These are phyloP conservation scores for Wolfiporia cocos DNA, from an alignment of 1,284 basidiomycete genomes.

Conservation along the genomic window DNA sequence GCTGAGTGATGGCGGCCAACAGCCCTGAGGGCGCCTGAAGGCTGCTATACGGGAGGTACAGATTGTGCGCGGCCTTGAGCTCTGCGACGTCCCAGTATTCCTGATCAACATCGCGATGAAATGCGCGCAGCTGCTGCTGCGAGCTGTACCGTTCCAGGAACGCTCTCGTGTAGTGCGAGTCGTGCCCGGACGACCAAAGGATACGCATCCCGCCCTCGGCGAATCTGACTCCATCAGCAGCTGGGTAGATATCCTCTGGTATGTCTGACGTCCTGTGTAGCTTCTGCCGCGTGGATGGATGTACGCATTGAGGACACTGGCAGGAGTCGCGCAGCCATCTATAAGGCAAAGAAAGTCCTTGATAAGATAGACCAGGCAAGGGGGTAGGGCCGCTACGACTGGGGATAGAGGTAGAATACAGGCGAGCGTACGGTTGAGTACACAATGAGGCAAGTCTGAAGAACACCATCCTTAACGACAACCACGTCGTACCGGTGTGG, in stretches of 20 bases:
- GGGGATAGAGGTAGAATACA: neutral
- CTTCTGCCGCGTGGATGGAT: conserved; percentile 53
- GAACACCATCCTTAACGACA: too few species aligned
- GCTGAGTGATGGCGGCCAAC: conserved; percentile 47
- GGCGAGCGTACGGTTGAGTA: too few species aligned
- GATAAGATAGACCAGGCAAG: conserved; percentile 13
- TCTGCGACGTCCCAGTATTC: conserved; percentile 31
- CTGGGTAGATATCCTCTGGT: conserved; percentile 37
- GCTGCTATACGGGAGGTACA: conserved; percentile 48
- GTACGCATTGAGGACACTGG: conserved; percentile 43
- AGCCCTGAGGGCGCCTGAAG: conserved; percentile 37
- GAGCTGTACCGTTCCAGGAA: conserved; percentile 41
- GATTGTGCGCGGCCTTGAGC: conserved; percentile 30
- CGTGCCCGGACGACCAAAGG: conserved; percentile 53
- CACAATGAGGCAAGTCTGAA: neutral
- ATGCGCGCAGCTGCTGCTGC: conserved; percentile 24
- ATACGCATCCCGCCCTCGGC: conserved; percentile 40
- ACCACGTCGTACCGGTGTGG: too few species aligned
- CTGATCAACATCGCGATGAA: conserved; percentile 32
- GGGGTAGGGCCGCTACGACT: neutral
- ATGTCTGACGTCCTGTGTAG: conserved; percentile 69
- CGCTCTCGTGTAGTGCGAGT: conserved; percentile 41
- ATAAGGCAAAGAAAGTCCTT: conserved; percentile 22
- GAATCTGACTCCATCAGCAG: conserved; percentile 30
- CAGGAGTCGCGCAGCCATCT: conserved; percentile 54